phyloP scores from a whole-genome alignment of 2,329 filamentous ascomycete species.

The Fusarium sacchari region DNA sequence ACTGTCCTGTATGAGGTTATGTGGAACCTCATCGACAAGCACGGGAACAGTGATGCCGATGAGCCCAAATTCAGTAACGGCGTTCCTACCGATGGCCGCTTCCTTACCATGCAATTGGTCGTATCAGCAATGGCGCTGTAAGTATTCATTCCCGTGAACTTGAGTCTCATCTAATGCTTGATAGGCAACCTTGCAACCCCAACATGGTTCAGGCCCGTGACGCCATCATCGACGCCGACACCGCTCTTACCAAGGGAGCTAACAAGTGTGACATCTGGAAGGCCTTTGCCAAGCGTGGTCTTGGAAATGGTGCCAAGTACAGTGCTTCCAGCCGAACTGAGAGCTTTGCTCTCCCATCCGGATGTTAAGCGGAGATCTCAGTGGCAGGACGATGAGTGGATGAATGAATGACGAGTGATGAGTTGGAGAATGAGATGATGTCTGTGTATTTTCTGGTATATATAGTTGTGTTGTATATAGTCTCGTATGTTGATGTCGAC shows the following conservation, averaged over 20 bases:
- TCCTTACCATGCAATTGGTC: too few species aligned
- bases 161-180: background rate
- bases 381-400: background rate
- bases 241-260: slow-evolving; percentile 59
- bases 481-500: background rate
- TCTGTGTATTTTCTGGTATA: background rate
- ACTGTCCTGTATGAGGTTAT: slow-evolving; percentile 64
- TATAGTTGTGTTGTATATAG: slow-evolving; percentile 3
- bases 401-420: background rate
- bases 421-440: background rate
- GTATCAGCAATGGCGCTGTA: slow-evolving; percentile 37
- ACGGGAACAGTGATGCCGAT: slow-evolving; percentile 59
- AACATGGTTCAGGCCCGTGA: slow-evolving; percentile 63
- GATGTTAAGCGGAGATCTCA: slow-evolving; percentile 25
- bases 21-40: slow-evolving; percentile 67
- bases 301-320: slow-evolving; percentile 54
- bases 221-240: slow-evolving; percentile 66
- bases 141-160: background rate
- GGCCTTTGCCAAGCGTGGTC: slow-evolving; percentile 66
- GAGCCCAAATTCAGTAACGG: slow-evolving; percentile 55
- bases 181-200: slow-evolving; percentile 64
- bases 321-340: slow-evolving; percentile 43
- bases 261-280: slow-evolving; percentile 65
- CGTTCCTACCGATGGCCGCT: slow-evolving; percentile 61
- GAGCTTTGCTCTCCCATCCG: slow-evolving; percentile 45